Percentiles rank a stretch among this genome's conserved stretches.
phyloP scores from a whole-genome alignment of 805 yeast genomes.

The Ogataea populi-albae region DNA sequence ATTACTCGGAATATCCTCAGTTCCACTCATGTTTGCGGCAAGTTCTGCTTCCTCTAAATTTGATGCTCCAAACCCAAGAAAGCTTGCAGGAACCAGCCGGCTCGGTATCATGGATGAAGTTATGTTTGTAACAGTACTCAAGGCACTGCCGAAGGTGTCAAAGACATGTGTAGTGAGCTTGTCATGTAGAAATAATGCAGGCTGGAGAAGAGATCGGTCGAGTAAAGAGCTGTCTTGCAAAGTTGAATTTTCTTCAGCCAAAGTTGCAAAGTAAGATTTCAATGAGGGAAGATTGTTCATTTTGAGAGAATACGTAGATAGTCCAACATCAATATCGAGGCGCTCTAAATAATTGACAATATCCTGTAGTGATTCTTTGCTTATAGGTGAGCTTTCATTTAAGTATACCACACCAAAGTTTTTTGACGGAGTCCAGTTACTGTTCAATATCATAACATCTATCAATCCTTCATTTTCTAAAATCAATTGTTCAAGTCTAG shows the following conservation, averaged over 20 bases:
- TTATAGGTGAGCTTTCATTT: slow-evolving; percentile 19
- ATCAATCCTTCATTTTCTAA: slow-evolving; percentile 10
- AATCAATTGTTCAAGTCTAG: slow-evolving; percentile 16
- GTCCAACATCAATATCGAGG: slow-evolving; percentile 24
- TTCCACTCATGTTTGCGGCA: too few species aligned
- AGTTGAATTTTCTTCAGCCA: slow-evolving; percentile 17
- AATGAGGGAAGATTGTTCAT: slow-evolving; percentile 27
- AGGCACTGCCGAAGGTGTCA: slow-evolving; percentile 28
- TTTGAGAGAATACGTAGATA: slow-evolving; percentile 26
- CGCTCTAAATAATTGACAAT: slow-evolving; percentile 26
- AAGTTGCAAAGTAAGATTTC: slow-evolving; percentile 16
- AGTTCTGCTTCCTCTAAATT: slow-evolving; percentile 4
- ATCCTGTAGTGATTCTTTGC: slow-evolving; percentile 18
- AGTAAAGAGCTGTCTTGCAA: slow-evolving; percentile 21
- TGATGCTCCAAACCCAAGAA: slow-evolving; percentile 13
- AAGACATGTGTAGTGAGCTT: slow-evolving; percentile 27
- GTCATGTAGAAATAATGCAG: slow-evolving; percentile 29
- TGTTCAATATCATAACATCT: slow-evolving; percentile 26
- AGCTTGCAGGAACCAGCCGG: slow-evolving; percentile 8
- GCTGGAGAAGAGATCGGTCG: slow-evolving; percentile 29
- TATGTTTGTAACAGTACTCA: slow-evolving; percentile 24
- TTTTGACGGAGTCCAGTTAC: slow-evolving; percentile 31
- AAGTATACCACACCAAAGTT: slow-evolving; percentile 32
- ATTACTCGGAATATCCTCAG: too few species aligned
- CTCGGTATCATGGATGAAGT: slow-evolving; percentile 20